Evolutionary conservation across 352 stramenopile genomes (phyloP).

Genomic region (Pythium oligandrum): DNA sequence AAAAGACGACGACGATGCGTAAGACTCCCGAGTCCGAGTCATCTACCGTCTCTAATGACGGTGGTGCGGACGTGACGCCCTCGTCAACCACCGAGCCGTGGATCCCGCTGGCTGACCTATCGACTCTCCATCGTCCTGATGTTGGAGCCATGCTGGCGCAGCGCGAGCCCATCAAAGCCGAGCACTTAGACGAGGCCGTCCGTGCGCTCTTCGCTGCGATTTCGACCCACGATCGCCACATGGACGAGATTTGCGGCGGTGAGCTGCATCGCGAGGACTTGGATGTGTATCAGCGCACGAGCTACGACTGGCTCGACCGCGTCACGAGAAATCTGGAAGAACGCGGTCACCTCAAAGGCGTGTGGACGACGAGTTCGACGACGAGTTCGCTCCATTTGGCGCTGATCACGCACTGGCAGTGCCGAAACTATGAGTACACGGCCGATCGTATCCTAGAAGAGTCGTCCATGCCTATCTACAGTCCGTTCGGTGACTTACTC

Average conservation of each 20-base stretch:
- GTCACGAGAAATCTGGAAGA: constrained; percentile 39
- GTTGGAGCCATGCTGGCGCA: constrained; percentile 28
- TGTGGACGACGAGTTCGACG: constrained; percentile 20
- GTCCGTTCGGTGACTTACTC: constrained; percentile 42
- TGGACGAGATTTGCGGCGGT: constrained; percentile 41
- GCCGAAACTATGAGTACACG: constrained; percentile 54
- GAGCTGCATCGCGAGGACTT: constrained; percentile 27
- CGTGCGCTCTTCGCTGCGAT: constrained; percentile 33
- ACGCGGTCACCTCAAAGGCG: constrained; percentile 20
- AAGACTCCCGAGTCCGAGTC: neutral
- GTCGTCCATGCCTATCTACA: constrained; percentile 56
- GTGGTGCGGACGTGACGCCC: constrained; percentile 3
- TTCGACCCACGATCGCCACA: constrained; percentile 46
- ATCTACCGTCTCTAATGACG: neutral
- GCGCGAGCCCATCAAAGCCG: constrained; percentile 29
- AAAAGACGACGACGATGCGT: neutral
- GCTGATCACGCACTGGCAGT: constrained; percentile 52
- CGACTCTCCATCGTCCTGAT: constrained; percentile 21
- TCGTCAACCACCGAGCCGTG: constrained; percentile 19
- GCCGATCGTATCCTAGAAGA: constrained; percentile 50
- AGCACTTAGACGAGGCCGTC: constrained; percentile 30
- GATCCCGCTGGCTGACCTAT: constrained; percentile 24
- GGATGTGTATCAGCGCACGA: constrained; percentile 42
- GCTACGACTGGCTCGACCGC: constrained; percentile 55
- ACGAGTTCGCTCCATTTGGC: constrained; percentile 20